These are phyloP conservation scores for Dipteronia sinensis DNA, from an alignment of 345 rosid genomes.

Conservation along the genomic window DNA sequence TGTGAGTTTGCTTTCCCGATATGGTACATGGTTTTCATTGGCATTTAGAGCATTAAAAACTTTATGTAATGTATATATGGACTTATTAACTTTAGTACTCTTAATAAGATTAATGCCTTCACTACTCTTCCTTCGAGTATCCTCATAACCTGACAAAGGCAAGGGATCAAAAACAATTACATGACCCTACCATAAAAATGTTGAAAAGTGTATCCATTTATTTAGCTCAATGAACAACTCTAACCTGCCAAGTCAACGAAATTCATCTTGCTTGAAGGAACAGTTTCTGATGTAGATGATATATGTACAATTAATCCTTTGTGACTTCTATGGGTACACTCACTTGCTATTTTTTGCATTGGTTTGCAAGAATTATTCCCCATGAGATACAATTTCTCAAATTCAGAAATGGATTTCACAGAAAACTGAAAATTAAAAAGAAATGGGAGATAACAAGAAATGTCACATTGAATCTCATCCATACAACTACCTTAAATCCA, in stretches of 20 bases:
- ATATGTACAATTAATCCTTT: conserved; percentile 62
- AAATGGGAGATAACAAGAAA: conserved; percentile 9
- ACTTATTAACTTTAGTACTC: conserved; percentile 57
- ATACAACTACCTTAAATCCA: background rate
- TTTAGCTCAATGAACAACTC: background rate
- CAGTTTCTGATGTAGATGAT: conserved; percentile 19
- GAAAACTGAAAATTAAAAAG: conserved; percentile 40
- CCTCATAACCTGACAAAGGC: conserved; percentile 62
- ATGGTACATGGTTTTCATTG: conserved; percentile 66
- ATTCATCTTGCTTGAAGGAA: conserved; percentile 57
- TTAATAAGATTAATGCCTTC: conserved; percentile 40
- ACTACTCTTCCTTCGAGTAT: conserved; percentile 46
- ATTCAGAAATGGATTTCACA: conserved; percentile 55
- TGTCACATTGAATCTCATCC: background rate
- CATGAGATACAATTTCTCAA: conserved; percentile 45
- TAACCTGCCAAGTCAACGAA: conserved; percentile 79
- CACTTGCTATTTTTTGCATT: conserved; percentile 33
- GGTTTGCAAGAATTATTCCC: conserved; percentile 30
- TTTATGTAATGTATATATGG: conserved; percentile 67
- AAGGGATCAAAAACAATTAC: background rate
- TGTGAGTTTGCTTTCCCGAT: conserved; percentile 78
- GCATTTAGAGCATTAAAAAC: conserved; percentile 67
- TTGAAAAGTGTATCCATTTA: background rate
- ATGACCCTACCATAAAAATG: background rate
- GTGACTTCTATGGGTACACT: conserved; percentile 44